Conservation (phyloP, 495 filamentous ascomycete species). For the Penicillium samsonianum region DNA sequence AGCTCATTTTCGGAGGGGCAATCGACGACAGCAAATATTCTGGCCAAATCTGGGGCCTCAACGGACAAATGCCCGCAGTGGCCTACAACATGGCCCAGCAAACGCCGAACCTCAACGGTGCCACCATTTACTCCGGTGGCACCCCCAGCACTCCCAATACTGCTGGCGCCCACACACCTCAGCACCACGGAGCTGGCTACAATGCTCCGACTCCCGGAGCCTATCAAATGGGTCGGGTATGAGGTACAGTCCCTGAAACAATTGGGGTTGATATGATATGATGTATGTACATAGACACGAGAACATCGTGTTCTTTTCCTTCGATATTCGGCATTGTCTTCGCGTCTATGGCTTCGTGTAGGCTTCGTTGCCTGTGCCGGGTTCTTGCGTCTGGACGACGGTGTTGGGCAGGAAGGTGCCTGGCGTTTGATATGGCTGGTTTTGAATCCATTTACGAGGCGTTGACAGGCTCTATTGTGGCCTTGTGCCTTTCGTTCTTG, state of each 20-base stretch:
- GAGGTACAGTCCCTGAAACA: constrained; percentile 16
- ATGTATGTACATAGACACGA: constrained; percentile 38
- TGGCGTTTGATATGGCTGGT: constrained; percentile 25
- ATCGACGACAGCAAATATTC: constrained; percentile 73
- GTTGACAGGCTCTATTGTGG: constrained; percentile 23
- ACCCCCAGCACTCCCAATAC: constrained; percentile 74
- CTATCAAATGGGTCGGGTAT: constrained; percentile 47
- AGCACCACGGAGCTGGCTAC: constrained; percentile 52
- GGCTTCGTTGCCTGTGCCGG: constrained; percentile 14
- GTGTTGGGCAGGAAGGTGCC: constrained; percentile 27
- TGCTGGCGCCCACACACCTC: constrained; percentile 58
- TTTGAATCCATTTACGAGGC: constrained; percentile 29
- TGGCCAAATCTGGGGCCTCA: constrained; percentile 87
- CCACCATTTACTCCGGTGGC: constrained; percentile 58
- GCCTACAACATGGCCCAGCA: constrained; percentile 47
- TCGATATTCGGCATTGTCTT: constrained; percentile 33
- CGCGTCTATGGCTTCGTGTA: constrained; percentile 27
- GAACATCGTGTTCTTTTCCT: constrained; percentile 28
- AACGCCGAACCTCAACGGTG: constrained; percentile 59
- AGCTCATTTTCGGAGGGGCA: constrained; percentile 79
- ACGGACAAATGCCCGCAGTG: constrained; percentile 56
- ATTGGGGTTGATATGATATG: constrained; percentile 30
- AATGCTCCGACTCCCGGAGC: constrained; percentile 65
- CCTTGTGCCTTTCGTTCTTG: constrained; percentile 19
- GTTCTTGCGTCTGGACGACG: constrained; percentile 23